Base-by-base conservation (phyloP, 192 early-diverging fungal species). In the Polychytrium aggregatum region DNA sequence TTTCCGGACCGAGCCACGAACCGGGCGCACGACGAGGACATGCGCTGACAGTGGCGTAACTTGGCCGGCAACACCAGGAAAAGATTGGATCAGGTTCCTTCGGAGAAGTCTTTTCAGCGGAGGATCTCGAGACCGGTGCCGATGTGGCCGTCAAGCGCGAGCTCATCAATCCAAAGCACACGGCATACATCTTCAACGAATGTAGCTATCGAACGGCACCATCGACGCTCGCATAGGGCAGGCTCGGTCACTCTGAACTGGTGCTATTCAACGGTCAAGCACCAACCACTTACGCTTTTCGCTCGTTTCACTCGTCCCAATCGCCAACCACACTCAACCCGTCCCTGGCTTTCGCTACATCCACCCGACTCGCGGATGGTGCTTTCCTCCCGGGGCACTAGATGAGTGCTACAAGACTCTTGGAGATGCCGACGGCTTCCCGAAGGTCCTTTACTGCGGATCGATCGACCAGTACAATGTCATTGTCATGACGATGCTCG, bases 121-220 rank as follows among this genome's bases (percentile, higher is more conserved):
- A 52, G 11, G 69, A 71, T 28, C 14, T 39, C 5, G 46, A 57
- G 26, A 63, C 57, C 14, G 50, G 55, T 3, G 35, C 35, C 7
- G n/a, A 49, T 27, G 64, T 71, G 18, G 69, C 69, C 35, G 57
- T 71, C 46, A 71, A 71, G 37, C 43, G 64, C 9, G 69, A 71
- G 46, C 10, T 38, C 10, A 41, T 16, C 28, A n/a, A 1, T 41
- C 40, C 20, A 14, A 16, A n/a, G n/a, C 17, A 0, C 48, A 22
- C 11, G 36, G 45, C 26, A 33, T 62, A 21, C 36, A 53, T 37
- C 44, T 55, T 37, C 52, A 55, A 50, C 50, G 42, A 50, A 37
- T 8, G 40, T 30, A n/a, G 26, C 1, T 13, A 26, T 14, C 1
- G 20, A 0, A 1, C 8, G 9, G 33, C 0, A 8, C 21, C 8